Percentiles rank a stretch among this genome's conserved stretches.
These are phyloP conservation scores for Fraxinus floribunda DNA, from an alignment of 305 asterid genomes.

Conservation along the genomic window DNA sequence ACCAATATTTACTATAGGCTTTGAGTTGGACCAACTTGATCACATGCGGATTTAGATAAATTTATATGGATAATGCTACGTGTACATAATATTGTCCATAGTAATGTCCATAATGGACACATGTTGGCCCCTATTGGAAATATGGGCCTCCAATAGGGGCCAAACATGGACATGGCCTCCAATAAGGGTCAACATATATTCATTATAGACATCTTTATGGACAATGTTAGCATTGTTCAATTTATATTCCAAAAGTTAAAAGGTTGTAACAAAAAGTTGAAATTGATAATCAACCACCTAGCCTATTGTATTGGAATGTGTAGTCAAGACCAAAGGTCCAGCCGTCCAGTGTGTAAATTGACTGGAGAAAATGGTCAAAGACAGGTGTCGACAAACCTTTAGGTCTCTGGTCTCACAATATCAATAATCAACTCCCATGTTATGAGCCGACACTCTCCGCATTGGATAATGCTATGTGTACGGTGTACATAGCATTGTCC, in stretches of 20 bases:
- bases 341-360: background rate
- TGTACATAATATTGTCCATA: no score
- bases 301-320: background rate
- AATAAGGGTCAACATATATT: no score
- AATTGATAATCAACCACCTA: background rate
- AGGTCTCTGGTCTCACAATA: background rate
- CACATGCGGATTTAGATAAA: background rate
- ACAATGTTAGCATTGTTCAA: no score
- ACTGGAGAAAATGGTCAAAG: background rate
- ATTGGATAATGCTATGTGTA: no score
- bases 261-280: background rate
- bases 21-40: background rate
- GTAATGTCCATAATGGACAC: no score
- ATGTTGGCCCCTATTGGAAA: no score
- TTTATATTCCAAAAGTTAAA: no score
- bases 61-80: no score
- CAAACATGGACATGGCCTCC: no score
- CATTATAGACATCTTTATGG: no score
- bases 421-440: background rate
- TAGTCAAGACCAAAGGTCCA: background rate
- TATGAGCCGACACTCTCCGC: background rate
- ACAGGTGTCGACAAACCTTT: background rate
- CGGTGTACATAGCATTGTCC: no score
- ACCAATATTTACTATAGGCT: slow-evolving; percentile 5
- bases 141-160: no score